Base-by-base conservation (phyloP, 1,284 basidiomycete genomes). In the Moesziomyces sp. region DNA sequence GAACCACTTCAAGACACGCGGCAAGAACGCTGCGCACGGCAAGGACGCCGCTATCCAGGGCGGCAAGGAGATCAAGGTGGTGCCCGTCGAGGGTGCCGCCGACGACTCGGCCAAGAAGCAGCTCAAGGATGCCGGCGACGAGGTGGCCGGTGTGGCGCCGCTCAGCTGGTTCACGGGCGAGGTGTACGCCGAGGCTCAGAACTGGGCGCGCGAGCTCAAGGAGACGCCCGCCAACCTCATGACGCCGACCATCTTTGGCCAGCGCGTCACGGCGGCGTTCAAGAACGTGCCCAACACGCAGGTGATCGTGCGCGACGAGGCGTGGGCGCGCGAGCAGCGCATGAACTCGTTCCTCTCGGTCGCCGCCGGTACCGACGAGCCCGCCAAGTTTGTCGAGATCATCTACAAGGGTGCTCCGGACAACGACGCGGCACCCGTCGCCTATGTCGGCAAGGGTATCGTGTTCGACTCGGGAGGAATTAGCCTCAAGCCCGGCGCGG, bases 281-380 rank as follows among this genome's bases (percentile, higher is more conserved):
- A 85, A 87, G 35, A 89, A 88, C 21, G 60, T 94, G 33, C 85
- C 88, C 9, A 91, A 92, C 76, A 89, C 92, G 8, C 86, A 91
- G 75, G 86, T 94, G 52, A 87, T 89, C 46, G 89, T 92, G 16
- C 90, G 87, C 48, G 93, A 95, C 76, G 89, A 91, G 86, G 90
- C 90, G 91, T 94, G 93, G 92, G 92, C 92, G 13, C 87, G 88
- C 58, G 87, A 91, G 84, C 91, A 92, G 86, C 90, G 90, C 62
- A 94, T 94, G 93, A 91, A 90, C 76, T 90, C 91, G 2, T 94
- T 95, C 89, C 89, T 96, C 26, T 93, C 92, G 1, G 93, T 96
- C 6, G 90, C 92, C 9, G 89, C 90, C 62, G 93, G 93, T 30
- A 91, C 91, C 8, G 86, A 89, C 16, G 91, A 94, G 83, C 93